Base-by-base conservation (phyloP, 768 basidiomycete genomes). In the Tricholoma matsutake region DNA sequence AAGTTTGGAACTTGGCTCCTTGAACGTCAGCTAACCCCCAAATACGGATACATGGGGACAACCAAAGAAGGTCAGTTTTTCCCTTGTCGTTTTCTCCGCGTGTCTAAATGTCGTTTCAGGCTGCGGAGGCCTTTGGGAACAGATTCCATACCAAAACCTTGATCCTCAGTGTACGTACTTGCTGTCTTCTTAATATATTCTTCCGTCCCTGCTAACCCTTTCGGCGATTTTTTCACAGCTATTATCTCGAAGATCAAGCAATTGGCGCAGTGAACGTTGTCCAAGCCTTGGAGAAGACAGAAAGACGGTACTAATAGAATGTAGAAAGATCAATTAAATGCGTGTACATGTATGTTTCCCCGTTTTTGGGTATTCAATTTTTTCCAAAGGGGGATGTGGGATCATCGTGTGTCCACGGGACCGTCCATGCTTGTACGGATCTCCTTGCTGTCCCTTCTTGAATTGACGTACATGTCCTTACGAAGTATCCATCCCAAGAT, bases 1-100 rank as follows among this genome's bases (percentile, higher is more conserved):
- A 91, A 88, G 75, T 89, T 84, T 68, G 93, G 93, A 22, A 92
- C 92, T 0, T 94, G 91, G 91, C 79, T 94, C 31, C 78, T 95
- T 22, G 92, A 94, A 73, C 88, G 92, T 65, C 77, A 81, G 66
- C 84, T 94, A 61, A 88, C 89, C 11, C 92, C 92, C 45, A 88
- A 81, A 68, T 95, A 88, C 68, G 86, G 81, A 13, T 92, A 94
- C 79, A 87, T 94, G 77, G 91, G 91, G 61, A 85, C 85, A 20
- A 83, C 81, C 57, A 90, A 88, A 77, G 89, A 92, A 73, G 85
- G 91, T 71, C 29, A 52, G 74, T 64, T 58, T n/a, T 20, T 56
- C 60, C 49, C 49, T 20, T 54, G 16, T 57, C 49, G n/a, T 54
- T 57, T 18, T 32, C 49, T 55, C 52, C 39, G 16, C 41, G 37